These are phyloP conservation scores for Cylindrotheca closterium DNA, from an alignment of 108 stramenopile genomes.

Conservation along the genomic window DNA sequence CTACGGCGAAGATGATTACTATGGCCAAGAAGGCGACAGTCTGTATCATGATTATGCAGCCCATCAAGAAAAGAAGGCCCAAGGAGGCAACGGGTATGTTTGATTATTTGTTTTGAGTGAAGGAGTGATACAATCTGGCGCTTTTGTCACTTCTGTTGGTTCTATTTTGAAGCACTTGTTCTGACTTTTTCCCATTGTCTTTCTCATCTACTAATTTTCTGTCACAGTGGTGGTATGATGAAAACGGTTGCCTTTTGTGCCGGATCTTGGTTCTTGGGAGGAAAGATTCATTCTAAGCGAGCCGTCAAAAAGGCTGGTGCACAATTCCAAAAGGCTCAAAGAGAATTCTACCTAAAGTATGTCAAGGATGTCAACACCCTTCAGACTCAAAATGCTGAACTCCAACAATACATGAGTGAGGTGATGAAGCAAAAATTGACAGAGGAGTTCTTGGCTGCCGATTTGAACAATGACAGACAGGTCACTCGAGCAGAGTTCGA, in stretches of 20 bases:
- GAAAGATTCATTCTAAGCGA: constrained; percentile 29
- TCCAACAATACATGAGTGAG: constrained; percentile 16
- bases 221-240: constrained; percentile 5
- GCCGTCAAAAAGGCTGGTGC: constrained; percentile 22
- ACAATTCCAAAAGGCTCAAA: background rate
- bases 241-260: constrained; percentile 18
- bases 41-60: constrained; percentile 21
- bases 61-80: constrained; percentile 18
- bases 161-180: background rate
- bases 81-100: constrained; percentile 11
- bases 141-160: background rate
- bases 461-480: constrained; percentile 18
- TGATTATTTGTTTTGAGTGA: constrained; percentile 2
- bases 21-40: constrained; percentile 12
- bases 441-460: constrained; percentile 23
- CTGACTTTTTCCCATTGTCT: background rate
- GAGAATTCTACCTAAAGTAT: constrained; percentile 21
- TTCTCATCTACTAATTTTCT: background rate
- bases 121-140: no score
- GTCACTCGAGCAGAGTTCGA: constrained; percentile 27
- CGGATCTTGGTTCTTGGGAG: constrained; percentile 18
- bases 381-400: constrained; percentile 26
- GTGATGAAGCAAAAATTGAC: constrained; percentile 15
- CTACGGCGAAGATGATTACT: constrained; percentile 6
- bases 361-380: constrained; percentile 17